Percentiles rank a stretch among this genome's conserved stretches.
These are phyloP conservation scores for Triglochin maritima DNA, from an alignment of 106 monocot species.

Conservation along the genomic window DNA sequence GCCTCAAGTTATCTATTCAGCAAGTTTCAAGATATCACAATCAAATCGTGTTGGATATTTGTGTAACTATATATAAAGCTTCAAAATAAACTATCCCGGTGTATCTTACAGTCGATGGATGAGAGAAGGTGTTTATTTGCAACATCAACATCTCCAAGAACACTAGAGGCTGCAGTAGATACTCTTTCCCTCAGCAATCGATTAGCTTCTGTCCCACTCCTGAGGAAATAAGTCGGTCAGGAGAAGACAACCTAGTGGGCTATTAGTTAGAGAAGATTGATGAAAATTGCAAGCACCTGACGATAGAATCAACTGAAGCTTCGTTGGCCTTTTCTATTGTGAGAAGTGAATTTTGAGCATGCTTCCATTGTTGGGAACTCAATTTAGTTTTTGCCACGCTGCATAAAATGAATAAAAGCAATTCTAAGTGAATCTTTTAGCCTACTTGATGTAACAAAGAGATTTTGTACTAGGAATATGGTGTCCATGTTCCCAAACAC, in stretches of 20 bases:
- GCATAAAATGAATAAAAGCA: conserved; percentile 6
- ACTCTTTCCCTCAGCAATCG: conserved; percentile 39
- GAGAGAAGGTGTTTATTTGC: conserved; percentile 54
- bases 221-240: conserved; percentile 8
- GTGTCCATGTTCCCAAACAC: neutral
- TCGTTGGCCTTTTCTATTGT: conserved; percentile 34
- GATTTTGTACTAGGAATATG: too few species aligned
- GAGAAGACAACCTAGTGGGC: too few species aligned
- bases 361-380: conserved; percentile 46
- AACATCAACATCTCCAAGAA: conserved; percentile 45
- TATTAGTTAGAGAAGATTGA: too few species aligned
- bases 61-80: too few species aligned
- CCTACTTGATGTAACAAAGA: too few species aligned
- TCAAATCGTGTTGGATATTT: neutral
- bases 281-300: conserved; percentile 29
- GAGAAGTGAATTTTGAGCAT: conserved; percentile 49
- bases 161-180: conserved; percentile 46
- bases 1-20: conserved; percentile 58
- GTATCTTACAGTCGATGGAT: conserved; percentile 57
- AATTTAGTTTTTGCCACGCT: conserved; percentile 33
- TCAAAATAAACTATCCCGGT: too few species aligned
- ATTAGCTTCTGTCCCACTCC: conserved; percentile 57
- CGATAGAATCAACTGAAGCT: conserved; percentile 36
- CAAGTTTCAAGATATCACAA: neutral
- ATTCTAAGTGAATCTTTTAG: too few species aligned